Conservation (phyloP, 148 eudicot species). For the Fagopyrum tataricum region DNA sequence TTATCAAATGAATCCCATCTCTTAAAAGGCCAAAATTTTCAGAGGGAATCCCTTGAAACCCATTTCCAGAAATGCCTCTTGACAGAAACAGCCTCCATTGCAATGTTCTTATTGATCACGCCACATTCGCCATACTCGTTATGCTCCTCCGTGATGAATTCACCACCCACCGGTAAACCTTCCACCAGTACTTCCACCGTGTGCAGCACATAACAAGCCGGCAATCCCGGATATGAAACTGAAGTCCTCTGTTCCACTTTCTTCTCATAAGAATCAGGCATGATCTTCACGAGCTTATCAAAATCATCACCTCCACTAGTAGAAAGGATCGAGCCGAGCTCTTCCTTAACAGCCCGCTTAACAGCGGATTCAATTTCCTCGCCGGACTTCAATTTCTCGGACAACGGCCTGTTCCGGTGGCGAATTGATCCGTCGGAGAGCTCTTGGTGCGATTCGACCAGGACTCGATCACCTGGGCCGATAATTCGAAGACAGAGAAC, state of each 20-base stretch:
- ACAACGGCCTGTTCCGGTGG: constrained; percentile 35
- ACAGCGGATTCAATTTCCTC: constrained; percentile 61
- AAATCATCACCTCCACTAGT: neutral
- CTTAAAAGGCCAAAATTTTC: neutral
- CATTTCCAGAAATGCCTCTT: constrained; percentile 89
- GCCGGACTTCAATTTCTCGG: constrained; percentile 26
- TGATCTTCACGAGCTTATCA: constrained; percentile 31
- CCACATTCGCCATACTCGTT: constrained; percentile 46
- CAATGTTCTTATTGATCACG: constrained; percentile 13
- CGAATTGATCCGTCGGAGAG: constrained; percentile 68
- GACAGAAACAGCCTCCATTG: constrained; percentile 46
- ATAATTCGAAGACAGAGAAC: constrained; percentile 49
- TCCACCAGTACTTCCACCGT: constrained; percentile 66
- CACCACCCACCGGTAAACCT: constrained; percentile 66
- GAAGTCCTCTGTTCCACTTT: constrained; percentile 82
- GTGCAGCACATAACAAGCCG: constrained; percentile 85
- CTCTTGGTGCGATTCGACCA: constrained; percentile 74
- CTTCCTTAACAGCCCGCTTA: constrained; percentile 67
- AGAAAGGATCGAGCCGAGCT: constrained; percentile 51
- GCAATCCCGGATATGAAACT: constrained; percentile 85
- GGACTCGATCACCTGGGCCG: constrained; percentile 16
- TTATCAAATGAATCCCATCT: too few species aligned
- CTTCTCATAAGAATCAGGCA: constrained; percentile 54
- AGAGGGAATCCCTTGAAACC: constrained; percentile 54
- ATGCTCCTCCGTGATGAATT: constrained; percentile 67